Evolutionary conservation across 1,284 basidiomycete species (phyloP), one percentile per base, ranked within the genome.

Genomic region (Trichosporon sp.): DNA sequence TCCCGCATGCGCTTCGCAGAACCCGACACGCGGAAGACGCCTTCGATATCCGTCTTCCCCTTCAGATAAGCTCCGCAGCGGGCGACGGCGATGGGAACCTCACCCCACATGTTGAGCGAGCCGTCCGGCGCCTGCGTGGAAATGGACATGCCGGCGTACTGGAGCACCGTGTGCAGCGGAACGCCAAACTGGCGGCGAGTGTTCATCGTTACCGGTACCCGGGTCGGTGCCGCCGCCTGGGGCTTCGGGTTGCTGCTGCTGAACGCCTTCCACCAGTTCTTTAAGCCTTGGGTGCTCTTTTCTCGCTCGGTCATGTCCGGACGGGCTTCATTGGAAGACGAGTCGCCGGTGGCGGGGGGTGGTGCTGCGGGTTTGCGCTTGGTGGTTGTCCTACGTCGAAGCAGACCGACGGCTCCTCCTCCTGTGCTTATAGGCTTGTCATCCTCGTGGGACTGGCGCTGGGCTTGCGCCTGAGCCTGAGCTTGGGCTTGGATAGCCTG

Each of bases 1-100:
- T 97, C 94, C 62, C 92, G 88, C 91, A 97, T 99, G 40, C 95
- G 88, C 80, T 92, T 96, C 69, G 87, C 89, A 34, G 92, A 95
- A 21, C 94, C 94, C 68, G 89, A 91, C 64, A 98, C 90, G 56
- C 96, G 90, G 78, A 99, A 99, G 1, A 92, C 91, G 19, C 95
- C 95, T 74, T 92, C 88, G n/a, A 95, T 88, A 78, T 95, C 92
- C 23, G 92, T 92, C 71, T 89, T 89, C 81, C 92, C 90, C 78
- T 97, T 97, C 67, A 97, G 86, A 82, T 92, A 90, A 46, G 94
- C 81, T 2, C 94, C 94, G 74, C 94, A 96, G 80, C 97, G 96
- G 63, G 95, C 96, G 36, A 99, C 95, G 63, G 98, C 91, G 61
- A 97, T 91, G 9, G 96, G 95, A 49, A 99, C 92, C 76, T 91